Conservation (phyloP, 2,329 filamentous ascomycete genomes). For the Cytospora schulzeri region DNA sequence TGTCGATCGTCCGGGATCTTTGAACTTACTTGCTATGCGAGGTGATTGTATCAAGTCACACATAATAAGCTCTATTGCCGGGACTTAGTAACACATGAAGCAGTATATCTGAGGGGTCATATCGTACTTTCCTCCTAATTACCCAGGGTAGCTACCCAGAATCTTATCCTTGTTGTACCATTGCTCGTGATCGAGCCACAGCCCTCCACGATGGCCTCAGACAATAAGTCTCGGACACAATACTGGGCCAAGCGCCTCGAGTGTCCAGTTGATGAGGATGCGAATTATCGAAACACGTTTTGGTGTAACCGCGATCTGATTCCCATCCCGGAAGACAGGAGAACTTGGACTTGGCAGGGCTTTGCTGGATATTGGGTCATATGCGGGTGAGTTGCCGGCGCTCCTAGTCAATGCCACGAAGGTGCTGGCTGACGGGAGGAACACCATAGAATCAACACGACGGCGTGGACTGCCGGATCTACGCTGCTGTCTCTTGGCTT, state of each 20-base stretch:
- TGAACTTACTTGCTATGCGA: background rate
- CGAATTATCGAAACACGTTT: conserved; percentile 36
- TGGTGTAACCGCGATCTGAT: conserved; percentile 40
- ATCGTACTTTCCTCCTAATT: background rate
- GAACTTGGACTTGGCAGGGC: conserved; percentile 37
- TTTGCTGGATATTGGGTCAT: conserved; percentile 37
- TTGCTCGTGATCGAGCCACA: conserved; percentile 3
- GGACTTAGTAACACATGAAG: background rate
- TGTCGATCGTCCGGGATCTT: background rate
- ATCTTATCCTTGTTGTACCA: background rate
- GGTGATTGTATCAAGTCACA: background rate
- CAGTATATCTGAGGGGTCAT: background rate
- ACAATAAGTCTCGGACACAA: conserved; percentile 6
- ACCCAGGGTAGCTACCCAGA: no score
- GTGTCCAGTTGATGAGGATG: conserved; percentile 32
- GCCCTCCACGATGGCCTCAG: background rate
- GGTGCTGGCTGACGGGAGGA: background rate
- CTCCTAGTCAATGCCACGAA: background rate
- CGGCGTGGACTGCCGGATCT: conserved; percentile 35
- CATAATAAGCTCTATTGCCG: conserved; percentile 8
- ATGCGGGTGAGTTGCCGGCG: conserved; percentile 29
- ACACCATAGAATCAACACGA: conserved; percentile 31
- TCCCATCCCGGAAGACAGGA: conserved; percentile 32
- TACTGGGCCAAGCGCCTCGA: conserved; percentile 29
- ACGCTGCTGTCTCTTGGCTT: conserved; percentile 35